Base-by-base conservation (phyloP, 352 stramenopile species). In the Phytophthora sp. region DNA sequence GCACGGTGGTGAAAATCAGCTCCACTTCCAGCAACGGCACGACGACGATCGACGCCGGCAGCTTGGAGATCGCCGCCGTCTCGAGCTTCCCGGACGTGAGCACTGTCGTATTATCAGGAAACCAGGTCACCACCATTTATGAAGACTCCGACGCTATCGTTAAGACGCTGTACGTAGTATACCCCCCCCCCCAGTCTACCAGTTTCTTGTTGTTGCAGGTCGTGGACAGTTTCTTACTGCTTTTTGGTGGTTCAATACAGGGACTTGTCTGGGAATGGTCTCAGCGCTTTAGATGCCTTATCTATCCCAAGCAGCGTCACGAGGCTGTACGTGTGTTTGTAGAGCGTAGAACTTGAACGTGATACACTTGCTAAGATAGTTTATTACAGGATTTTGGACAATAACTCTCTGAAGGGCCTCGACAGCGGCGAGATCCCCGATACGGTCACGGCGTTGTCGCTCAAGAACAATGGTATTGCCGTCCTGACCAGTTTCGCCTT, bases 21-120 rank as follows among this genome's bases (percentile, higher is more conserved):
- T 59, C 70, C 26, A 66, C 51, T 4, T 65, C 52, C 7, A 72
- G 66, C 44, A 68, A 71, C 31, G 71, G 66, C 31, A 76, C 57
- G 4, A 79, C 56, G 1, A 57, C 41, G 15, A 41, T 76, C 20
- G 71, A 79, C 33, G 71, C 63, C 23, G 67, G 56, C 8, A 68
- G 62, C 31, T 63, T 79, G 29, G 51, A 45, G 2, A 71, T 79
- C 16, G 53, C 72, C 60, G 53, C 44, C 12, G 26, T 79, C 30
- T 63, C 63, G 18, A 79, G 66, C 45, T 79, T 79, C 45, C 71
- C 71, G 41, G 51, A 60, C 20, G 67, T 74, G 16, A 71, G 55
- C 5, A 72, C 56, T 1, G 31, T 75, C 21, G 18, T 65, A 24
- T 52, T 79, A 16, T 64, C 66, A 51, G 58, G 57, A 27, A 79